Evolutionary conservation across 805 yeast genomes (phyloP).

Genomic region (Monosporozyma siamensis): DNA sequence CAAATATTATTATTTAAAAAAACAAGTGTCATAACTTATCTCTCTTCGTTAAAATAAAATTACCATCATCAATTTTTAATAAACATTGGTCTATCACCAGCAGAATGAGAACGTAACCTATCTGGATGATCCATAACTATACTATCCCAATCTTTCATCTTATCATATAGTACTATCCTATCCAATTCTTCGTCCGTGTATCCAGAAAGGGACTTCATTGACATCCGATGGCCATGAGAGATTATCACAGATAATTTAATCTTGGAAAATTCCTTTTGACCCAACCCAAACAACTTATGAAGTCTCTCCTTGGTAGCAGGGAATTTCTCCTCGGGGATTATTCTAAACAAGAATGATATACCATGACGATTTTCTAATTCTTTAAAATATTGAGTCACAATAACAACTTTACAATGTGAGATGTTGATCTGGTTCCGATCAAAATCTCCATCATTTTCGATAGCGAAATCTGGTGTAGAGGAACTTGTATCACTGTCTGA

Average conservation of each 20-base stretch:
- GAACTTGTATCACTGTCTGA: not conserved
- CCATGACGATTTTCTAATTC: slow-evolving; percentile 63
- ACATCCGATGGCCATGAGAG: slow-evolving; percentile 28
- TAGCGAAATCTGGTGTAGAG: slow-evolving; percentile 3
- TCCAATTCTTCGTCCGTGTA: slow-evolving; percentile 42
- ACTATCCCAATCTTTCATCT: slow-evolving; percentile 40
- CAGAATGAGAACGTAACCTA: slow-evolving; percentile 49
- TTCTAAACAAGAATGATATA: slow-evolving; percentile 72
- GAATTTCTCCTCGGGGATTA: slow-evolving; percentile 58
- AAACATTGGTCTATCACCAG: slow-evolving; percentile 50
- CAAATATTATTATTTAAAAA: too few species aligned
- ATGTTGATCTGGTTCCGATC: slow-evolving; percentile 5
- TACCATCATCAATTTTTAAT: slow-evolving; percentile 35
- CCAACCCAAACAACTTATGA: slow-evolving; percentile 61
- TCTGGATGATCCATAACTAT: slow-evolving; percentile 87
- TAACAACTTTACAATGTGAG: slow-evolving; percentile 36
- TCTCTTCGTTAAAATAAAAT: too few species aligned
- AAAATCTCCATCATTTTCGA: slow-evolving; percentile 2
- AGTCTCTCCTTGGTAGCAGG: slow-evolving; percentile 56
- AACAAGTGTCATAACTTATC: too few species aligned
- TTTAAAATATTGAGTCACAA: slow-evolving; percentile 71
- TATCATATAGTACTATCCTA: slow-evolving; percentile 43
- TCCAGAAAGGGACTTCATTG: slow-evolving; percentile 27
- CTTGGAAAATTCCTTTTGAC: slow-evolving; percentile 71
- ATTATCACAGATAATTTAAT: slow-evolving; percentile 41